Conservation (phyloP, 257 asterid genomes). For the Vinca minor region DNA sequence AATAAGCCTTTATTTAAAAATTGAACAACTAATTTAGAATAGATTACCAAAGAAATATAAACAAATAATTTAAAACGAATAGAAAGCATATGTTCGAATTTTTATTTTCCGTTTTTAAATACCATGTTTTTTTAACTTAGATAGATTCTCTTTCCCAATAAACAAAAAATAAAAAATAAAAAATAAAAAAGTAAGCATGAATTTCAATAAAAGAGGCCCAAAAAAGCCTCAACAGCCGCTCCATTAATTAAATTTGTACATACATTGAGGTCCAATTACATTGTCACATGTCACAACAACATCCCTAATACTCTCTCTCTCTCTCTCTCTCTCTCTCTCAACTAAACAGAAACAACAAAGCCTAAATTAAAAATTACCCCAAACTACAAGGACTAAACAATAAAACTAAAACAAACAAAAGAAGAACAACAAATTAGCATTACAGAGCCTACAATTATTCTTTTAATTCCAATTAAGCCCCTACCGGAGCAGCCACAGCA, state of each 20-base stretch:
- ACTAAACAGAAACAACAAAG: too few species aligned
- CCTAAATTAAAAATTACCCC: conserved; percentile 29
- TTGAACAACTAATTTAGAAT: too few species aligned
- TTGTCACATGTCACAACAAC: conserved; percentile 31
- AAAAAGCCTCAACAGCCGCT: conserved; percentile 20
- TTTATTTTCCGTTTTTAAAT: too few species aligned
- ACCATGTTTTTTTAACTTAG: too few species aligned
- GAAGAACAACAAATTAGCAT: conserved; percentile 21
- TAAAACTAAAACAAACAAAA: conserved; percentile 2
- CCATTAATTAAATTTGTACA: conserved; percentile 25
- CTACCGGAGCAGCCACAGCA: conserved; percentile 46
- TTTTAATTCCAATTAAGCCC: conserved; percentile 42
- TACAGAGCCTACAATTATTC: conserved; percentile 20
- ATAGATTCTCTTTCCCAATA: too few species aligned
- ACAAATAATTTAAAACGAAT: too few species aligned
- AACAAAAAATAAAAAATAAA: too few species aligned
- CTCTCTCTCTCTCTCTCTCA: background rate
- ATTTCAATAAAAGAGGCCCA: conserved; percentile 13
- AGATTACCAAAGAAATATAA: too few species aligned
- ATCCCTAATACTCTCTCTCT: conserved; percentile 4
- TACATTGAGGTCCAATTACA: conserved; percentile 24
- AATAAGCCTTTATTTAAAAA: too few species aligned
- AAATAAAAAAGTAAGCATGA: background rate
- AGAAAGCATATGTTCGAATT: too few species aligned
- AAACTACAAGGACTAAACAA: conserved; percentile 28